Base-by-base conservation (phyloP, 2,329 filamentous ascomycete genomes). In the Phoma sp. region DNA sequence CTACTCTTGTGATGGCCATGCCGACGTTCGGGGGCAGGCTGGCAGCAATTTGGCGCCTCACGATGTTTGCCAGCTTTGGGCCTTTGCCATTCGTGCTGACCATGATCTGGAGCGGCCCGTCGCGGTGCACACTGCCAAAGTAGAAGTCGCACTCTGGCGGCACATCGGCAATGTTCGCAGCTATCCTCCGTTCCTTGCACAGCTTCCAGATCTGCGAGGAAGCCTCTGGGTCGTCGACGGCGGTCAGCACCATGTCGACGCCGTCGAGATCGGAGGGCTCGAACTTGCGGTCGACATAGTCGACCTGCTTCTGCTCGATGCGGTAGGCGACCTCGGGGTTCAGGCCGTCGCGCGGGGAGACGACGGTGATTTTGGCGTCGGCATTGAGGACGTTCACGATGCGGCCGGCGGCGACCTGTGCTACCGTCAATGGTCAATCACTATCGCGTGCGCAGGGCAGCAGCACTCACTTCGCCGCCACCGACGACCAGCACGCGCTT, bases 21-120 rank as follows among this genome's bases (percentile, higher is more conserved):
- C 95, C 95, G 25, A 91, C 89, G 61, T 95, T 92, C 15, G 80
- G 78, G 1, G 95, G 95, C 51, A 99, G 78, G 42, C 81, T 82
- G 17, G 80, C 83, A 15, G 92, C 93, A 61, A 99, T 96, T 71
- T 90, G 86, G 71, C 89, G 84, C 47, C 93, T 82, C 43, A 99
- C 90, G 40, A 93, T 87, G 63, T 91, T 93, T 9, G 95, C 95
- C 60, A 99, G 79, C 71, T 93, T 88, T 0, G 95, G 95, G 0
- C 95, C 95, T 73, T 96, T 97, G 46, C 95, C 95, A 74, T 98
- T 99, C 29, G 95, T 99, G 78, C 91, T 96, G 65, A 99, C 93
- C 95, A 99, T 99, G 68, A 99, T 89, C 80, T 99, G 95, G 56
- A 99, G 77, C 5, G 95, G 95, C 0, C 95, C 95, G 74, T 99